Conservation (phyloP, 2,329 filamentous ascomycete genomes). For the Aureobasidium vineae region DNA sequence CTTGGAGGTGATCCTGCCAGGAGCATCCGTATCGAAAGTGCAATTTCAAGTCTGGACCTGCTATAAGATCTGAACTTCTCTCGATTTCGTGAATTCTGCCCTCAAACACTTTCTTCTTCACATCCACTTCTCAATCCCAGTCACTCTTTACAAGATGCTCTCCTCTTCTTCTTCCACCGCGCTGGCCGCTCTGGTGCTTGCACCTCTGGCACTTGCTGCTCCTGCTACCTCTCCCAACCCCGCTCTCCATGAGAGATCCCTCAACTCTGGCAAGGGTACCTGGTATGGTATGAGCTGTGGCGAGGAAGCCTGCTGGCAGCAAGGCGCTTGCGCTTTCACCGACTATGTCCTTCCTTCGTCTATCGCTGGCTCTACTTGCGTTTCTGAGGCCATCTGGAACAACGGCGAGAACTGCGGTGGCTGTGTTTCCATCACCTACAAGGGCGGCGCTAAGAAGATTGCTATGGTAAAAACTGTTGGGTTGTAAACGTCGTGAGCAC, state of each 20-base stretch:
- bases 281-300: conserved; percentile 29
- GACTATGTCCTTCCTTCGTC: conserved; percentile 21
- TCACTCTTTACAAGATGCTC: conserved; percentile 18
- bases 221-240: conserved; percentile 7
- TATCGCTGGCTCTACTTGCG: conserved; percentile 25
- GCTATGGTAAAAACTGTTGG: conserved; percentile 20
- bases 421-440: conserved; percentile 27
- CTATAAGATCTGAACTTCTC: background rate
- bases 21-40: background rate
- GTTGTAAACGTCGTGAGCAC: too few species aligned
- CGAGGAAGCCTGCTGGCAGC: conserved; percentile 30
- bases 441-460: conserved; percentile 23
- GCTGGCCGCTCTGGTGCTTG: conserved; percentile 16
- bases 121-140: background rate
- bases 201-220: conserved; percentile 15
- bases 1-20: background rate
- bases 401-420: conserved; percentile 24
- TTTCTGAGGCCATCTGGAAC: conserved; percentile 28
- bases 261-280: conserved; percentile 16
- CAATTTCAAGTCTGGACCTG: background rate
- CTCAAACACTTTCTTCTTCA: background rate
- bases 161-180: conserved; percentile 15
- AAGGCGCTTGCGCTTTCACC: conserved; percentile 27
- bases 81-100: background rate
- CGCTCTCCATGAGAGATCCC: background rate